Base-by-base conservation (phyloP, 306 rosid genomes). In the Adenanthera pavonina region DNA sequence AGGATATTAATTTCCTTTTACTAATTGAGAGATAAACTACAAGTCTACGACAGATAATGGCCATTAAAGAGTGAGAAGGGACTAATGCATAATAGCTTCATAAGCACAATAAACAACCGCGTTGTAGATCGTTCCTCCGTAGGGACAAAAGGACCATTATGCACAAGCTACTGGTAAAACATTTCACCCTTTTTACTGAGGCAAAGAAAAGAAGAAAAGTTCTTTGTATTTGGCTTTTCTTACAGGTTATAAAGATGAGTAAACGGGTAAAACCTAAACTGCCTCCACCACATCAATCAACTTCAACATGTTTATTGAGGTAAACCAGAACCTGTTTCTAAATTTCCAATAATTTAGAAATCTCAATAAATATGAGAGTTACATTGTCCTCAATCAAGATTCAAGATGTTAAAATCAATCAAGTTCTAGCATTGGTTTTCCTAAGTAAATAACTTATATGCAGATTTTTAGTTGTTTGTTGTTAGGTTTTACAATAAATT, bases 61-160 rank as follows among this genome's bases (percentile, higher is more conserved):
- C 11, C 46, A n/a, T 30, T 74, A 46, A 57, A 57, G 12, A 75
- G 15, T 41, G 69, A 57, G 34, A 66, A 75, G 69, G 69, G 54
- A 25, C 43, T 43, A 52, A 14, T 17, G 36, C 25, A 59, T 59
- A 43, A 33, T 4, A 41, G 35, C 30, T 13, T 62, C 51, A 57
- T 16, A 75, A 41, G 70, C 56, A 43, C 56, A 57, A 75, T 5
- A 62, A 75, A 71, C 52, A 75, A 43, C 69, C 69, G 59, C 40
- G 41, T 4, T n/a, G 6, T 11, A 74, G 11, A 9, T 44, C 79
- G 5, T 59, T 41, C 1, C 33, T 41, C 52, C 19, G 40, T 40
- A 38, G 40, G 78, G 5, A 3, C 7, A 38, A 59, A 56, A 41
- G 5, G 75, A 13, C 33, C 20, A 48, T 25, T 70, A 12, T 70